phyloP scores from a whole-genome alignment of 2,329 filamentous ascomycete genomes.

The Metarhizium album region DNA sequence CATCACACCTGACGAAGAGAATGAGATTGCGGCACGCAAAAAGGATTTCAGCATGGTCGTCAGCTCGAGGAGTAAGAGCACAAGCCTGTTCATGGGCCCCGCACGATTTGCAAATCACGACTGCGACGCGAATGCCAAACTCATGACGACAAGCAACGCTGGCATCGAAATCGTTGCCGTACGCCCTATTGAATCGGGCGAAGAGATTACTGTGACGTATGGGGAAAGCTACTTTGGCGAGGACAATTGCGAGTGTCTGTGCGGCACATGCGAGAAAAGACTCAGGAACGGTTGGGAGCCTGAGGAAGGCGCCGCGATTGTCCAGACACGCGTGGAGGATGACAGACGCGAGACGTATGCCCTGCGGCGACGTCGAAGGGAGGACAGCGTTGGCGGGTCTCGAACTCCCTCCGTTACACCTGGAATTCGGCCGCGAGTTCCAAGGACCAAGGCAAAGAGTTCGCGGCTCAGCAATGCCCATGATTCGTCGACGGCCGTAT shows the following conservation, averaged over 20 bases:
- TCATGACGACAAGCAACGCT: slow-evolving; percentile 72
- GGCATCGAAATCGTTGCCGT: slow-evolving; percentile 86
- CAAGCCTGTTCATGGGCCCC: slow-evolving; percentile 87
- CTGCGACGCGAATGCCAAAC: slow-evolving; percentile 80
- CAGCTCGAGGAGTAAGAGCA: slow-evolving; percentile 80
- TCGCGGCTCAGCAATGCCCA: slow-evolving; percentile 21
- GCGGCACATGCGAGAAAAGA: slow-evolving; percentile 69
- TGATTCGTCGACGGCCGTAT: slow-evolving; percentile 21
- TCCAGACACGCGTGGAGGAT: slow-evolving; percentile 44
- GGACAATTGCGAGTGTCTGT: slow-evolving; percentile 90
- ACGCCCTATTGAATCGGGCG: slow-evolving; percentile 70
- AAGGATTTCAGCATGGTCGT: slow-evolving; percentile 97
- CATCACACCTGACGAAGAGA: slow-evolving; percentile 86
- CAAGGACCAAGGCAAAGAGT: slow-evolving; percentile 26
- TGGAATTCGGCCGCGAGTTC: slow-evolving; percentile 40
- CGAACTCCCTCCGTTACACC: slow-evolving; percentile 47
- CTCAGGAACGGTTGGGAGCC: slow-evolving; percentile 74
- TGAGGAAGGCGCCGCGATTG: slow-evolving; percentile 32
- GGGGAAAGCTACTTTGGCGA: slow-evolving; percentile 94
- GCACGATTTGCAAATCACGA: slow-evolving; percentile 97
- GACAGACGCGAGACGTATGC: slow-evolving; percentile 40
- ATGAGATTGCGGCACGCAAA: slow-evolving; percentile 65
- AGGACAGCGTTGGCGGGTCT: slow-evolving; percentile 39
- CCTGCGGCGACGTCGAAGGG: slow-evolving; percentile 42
- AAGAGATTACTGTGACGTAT: slow-evolving; percentile 95